A percentile compares a stretch with the other conserved stretches of the same genome.
Conservation (phyloP, 192 early-diverging fungal species). For the Gaertneriomyces semiglobifer region DNA sequence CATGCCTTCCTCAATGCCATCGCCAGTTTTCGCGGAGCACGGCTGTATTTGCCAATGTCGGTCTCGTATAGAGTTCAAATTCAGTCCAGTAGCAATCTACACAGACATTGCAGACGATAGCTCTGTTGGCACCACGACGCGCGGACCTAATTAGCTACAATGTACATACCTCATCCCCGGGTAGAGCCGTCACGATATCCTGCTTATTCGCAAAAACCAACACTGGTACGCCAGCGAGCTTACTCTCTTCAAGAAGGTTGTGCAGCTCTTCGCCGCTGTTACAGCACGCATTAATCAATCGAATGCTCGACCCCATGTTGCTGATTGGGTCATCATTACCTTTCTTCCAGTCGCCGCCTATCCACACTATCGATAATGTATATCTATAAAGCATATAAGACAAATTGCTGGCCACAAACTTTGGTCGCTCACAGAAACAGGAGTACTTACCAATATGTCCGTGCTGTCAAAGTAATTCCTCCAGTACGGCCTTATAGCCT, state of each 20-base stretch:
- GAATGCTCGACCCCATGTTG: background rate
- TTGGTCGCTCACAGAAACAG: too few relatives aligned
- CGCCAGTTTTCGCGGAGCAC: slow-evolving; percentile 51
- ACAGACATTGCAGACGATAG: background rate
- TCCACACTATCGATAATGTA: slow-evolving; percentile 98
- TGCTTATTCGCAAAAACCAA: slow-evolving; percentile 99
- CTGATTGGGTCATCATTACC: slow-evolving; percentile 23
- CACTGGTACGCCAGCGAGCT: slow-evolving; percentile 84
- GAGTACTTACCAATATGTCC: slow-evolving; percentile 44
- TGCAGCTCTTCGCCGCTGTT: slow-evolving; percentile 64
- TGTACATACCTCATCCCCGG: slow-evolving; percentile 46
- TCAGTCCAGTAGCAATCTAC: slow-evolving; percentile 55
- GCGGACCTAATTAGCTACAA: background rate
- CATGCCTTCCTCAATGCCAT: slow-evolving; percentile 55
- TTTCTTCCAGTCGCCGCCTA: slow-evolving; percentile 74
- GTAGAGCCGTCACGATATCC: slow-evolving; percentile 66
- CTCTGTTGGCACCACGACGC: background rate
- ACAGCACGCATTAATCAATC: background rate
- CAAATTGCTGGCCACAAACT: background rate
- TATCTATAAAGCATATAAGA: slow-evolving; percentile 40
- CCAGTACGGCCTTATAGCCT: slow-evolving; percentile 58
- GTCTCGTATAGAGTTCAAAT: slow-evolving; percentile 55
- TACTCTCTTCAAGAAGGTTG: slow-evolving; percentile 79
- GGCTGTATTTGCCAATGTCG: slow-evolving; percentile 60
- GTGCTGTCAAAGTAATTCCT: slow-evolving; percentile 62